Percentiles rank a stretch among this genome's conserved stretches.
These are phyloP conservation scores for Torrubiella hemipterigena DNA, from an alignment of 2,329 filamentous ascomycete species.

Conservation along the genomic window DNA sequence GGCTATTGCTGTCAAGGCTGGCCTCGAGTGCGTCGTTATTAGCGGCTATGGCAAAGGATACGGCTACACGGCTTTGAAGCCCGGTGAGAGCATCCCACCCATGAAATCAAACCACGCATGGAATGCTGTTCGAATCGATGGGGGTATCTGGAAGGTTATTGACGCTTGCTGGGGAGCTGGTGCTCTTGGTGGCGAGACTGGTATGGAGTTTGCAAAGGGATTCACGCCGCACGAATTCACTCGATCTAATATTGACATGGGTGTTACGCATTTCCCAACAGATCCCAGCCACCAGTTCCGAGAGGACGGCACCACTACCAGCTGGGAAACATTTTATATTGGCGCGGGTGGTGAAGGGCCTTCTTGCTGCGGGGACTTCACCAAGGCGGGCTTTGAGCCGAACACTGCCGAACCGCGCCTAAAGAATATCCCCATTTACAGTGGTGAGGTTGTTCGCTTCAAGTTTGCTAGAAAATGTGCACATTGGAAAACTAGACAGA, in stretches of 20 bases:
- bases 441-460: constrained; percentile 54
- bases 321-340: constrained; percentile 74
- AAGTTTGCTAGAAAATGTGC: constrained; percentile 68
- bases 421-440: constrained; percentile 45
- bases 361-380: constrained; percentile 30
- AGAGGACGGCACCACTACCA: constrained; percentile 51
- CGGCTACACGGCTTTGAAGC: constrained; percentile 51
- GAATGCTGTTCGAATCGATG: constrained; percentile 85
- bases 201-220: constrained; percentile 45
- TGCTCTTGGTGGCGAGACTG: constrained; percentile 36
- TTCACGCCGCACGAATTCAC: constrained; percentile 56
- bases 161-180: constrained; percentile 93
- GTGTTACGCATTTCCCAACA: constrained; percentile 64
- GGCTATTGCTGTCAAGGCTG: constrained; percentile 65
- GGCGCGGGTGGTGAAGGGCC: constrained; percentile 40
- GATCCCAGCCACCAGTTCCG: constrained; percentile 62
- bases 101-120: constrained; percentile 64
- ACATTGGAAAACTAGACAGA: constrained; percentile 67
- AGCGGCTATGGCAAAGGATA: constrained; percentile 79
- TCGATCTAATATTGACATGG: constrained; percentile 65
- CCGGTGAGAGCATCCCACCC: constrained; percentile 54
- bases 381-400: constrained; percentile 39
- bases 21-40: constrained; percentile 65
- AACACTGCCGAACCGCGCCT: constrained; percentile 45
- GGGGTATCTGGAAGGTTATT: constrained; percentile 79